These are phyloP conservation scores for Oenanthe javanica DNA, from an alignment of 140 eudicot species.

Conservation along the genomic window DNA sequence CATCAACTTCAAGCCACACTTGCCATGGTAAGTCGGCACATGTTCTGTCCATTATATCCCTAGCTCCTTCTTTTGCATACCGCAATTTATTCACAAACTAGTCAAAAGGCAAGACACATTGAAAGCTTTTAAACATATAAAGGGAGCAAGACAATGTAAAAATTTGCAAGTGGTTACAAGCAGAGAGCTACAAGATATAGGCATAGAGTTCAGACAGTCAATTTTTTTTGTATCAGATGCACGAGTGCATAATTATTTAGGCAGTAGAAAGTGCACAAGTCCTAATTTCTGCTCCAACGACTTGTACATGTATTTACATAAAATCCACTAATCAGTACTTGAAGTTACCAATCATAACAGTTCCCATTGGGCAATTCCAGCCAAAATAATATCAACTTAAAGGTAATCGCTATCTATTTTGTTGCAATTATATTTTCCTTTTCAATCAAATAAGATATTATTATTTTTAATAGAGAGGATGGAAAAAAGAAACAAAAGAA, in stretches of 20 bases:
- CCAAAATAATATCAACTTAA: neutral
- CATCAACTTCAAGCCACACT: slow-evolving; percentile 79
- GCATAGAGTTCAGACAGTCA: neutral
- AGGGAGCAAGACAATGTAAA: neutral
- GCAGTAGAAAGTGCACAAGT: neutral
- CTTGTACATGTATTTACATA: neutral
- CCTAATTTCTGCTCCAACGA: neutral
- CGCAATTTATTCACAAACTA: slow-evolving; percentile 83
- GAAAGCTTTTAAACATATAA: neutral
- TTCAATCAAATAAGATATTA: neutral
- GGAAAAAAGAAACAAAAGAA: neutral
- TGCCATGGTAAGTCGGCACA: slow-evolving; percentile 91
- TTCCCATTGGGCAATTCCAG: neutral
- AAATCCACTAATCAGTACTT: neutral
- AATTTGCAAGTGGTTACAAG: neutral
- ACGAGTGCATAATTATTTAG: neutral
- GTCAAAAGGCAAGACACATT: slow-evolving; percentile 4
- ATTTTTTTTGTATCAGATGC: neutral
- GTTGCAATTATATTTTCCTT: neutral
- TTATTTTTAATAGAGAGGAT: neutral
- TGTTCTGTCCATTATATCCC: slow-evolving; percentile 83
- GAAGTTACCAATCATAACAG: neutral
- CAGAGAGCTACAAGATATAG: neutral
- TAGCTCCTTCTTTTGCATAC: slow-evolving; percentile 88
- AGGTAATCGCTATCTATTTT: neutral